Evolutionary conservation across 441 rosid species (phyloP), one percentile per base, ranked within the genome.

Genomic region (Pelargonium citronellum): DNA sequence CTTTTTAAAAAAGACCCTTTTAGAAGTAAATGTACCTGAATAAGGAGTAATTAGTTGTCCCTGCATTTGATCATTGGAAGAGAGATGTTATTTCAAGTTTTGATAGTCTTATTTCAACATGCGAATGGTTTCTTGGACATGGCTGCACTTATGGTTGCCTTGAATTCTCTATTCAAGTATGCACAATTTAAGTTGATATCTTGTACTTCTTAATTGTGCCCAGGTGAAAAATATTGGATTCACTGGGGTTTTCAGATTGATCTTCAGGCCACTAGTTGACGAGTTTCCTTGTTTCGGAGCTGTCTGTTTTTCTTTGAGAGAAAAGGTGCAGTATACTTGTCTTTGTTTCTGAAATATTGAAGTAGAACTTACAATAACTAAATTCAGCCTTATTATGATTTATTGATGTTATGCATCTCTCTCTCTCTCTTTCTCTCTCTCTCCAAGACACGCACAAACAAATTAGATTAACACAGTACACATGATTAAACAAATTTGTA

Each of bases 281-380:
- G 98, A 95, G 67, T 83, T 95, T 72, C 99, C 99, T 67, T 87
- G 99, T 78, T 95, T 95, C 80, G 98, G 96, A 83, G 99, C 99
- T 78, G 86, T 95, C 71, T 83, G 87, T 76, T 92, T 83, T 82
- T 95, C 99, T 69, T 82, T 92, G 66, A 89, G 93, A 80, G 77
- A 92, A 51, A 51, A 51, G 17, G 17, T 12, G 17, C 17, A 11
- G n/a, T 51, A 51, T 2, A 15, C n/a, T 15, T 51, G 10, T 3
- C 5, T 51, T 15, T 0, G 7, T 51, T 51, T 51, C 10, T 51
- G n/a, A 11, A 11, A 51, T 51, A 15, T 15, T 11, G 58, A 11
- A 15, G 58, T 51, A 51, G 17, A 15, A 51, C n/a, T 12, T 51
- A 11, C n/a, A 51, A 51, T 51, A 51, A 15, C n/a, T 13, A 15